Evolutionary conservation across 306 rosid genomes (phyloP), one percentile per base, ranked within the genome.

Genomic region (Vigna reflexopilosa): DNA sequence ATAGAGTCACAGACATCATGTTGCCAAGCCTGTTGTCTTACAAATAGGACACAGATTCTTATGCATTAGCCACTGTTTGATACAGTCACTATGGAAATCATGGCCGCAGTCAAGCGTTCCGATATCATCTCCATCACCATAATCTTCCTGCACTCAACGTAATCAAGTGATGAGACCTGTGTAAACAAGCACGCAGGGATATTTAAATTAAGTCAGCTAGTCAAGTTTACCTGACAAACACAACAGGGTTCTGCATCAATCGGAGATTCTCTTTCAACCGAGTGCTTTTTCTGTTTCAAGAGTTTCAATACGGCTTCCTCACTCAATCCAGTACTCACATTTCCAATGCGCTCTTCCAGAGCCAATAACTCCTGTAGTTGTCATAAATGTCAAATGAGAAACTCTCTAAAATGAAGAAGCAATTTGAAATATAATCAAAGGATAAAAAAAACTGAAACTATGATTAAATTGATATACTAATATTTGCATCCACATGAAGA

Each of bases 31-130:
- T 3, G 98, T 81, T 38, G 93, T 88, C 89, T 93, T 93, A 76
- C 98, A 93, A 69, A 93, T 88, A 77, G 98, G 98, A 67, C 98
- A 93, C 67, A 93, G 58, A 83, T 93, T 93, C 93, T 93, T 93
- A 30, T 82, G 94, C 80, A 79, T 89, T 84, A 93, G 76, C 98
- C 98, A 93, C 75, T 84, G 88, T 81, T 89, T 89, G 66, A 93
- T 84, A 79, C 98, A 93, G 28, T 72, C 19, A 5, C 59, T 44
- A 72, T 93, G 98, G 77, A 69, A 93, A 81, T 88, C 91, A 48
- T 93, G 98, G 40, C 98, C 94, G 16, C 98, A 93, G 68, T 89
- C 88, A 19, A 93, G 91, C 15, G 47, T 86, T 77, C 98, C 98
- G 2, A 90, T 78, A 66, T 86, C 86, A n/a, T 86, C 96, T 66